A percentile compares a stretch with the other conserved stretches of the same genome.
Conservation (phyloP, 345 rosid species). For the Tarenaya hassleriana region DNA sequence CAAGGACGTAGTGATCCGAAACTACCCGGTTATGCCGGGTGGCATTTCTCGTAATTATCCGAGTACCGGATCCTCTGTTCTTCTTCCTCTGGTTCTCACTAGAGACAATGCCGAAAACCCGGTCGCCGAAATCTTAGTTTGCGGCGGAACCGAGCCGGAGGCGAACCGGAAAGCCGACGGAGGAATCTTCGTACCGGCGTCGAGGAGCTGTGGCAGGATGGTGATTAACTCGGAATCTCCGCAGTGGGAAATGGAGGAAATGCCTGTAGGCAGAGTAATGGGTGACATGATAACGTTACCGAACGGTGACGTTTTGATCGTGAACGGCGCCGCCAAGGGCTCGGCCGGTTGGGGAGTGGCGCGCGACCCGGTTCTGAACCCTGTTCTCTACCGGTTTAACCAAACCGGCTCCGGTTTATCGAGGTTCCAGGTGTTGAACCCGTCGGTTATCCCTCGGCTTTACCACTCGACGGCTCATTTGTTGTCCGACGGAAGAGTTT, state of each 20-base stretch:
- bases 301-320: conserved; percentile 33
- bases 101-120: conserved; percentile 13
- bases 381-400: conserved; percentile 12
- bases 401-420: conserved; percentile 1
- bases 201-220: conserved; percentile 22
- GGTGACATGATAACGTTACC: conserved; percentile 44
- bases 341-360: conserved; percentile 21
- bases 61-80: conserved; percentile 47
- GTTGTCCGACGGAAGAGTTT: conserved; percentile 33
- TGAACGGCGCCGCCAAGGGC: conserved; percentile 36
- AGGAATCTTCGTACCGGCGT: conserved; percentile 12
- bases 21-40: conserved; percentile 43
- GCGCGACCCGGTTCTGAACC: conserved; percentile 19
- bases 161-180: conserved; percentile 16
- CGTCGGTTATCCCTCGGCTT: conserved; percentile 33
- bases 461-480: conserved; percentile 40
- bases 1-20: conserved; percentile 26
- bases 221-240: conserved; percentile 13
- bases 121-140: conserved; percentile 29
- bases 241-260: conserved; percentile 31
- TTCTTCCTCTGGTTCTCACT: conserved; percentile 29
- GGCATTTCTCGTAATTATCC: conserved; percentile 47
- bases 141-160: conserved; percentile 33
- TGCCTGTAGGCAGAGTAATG: conserved; percentile 42
- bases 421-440: conserved; percentile 21